Percentiles rank a stretch among this genome's conserved stretches.
These are phyloP conservation scores for Trichoderma aggressivum DNA, from an alignment of 2,329 filamentous ascomycete species.

Conservation along the genomic window DNA sequence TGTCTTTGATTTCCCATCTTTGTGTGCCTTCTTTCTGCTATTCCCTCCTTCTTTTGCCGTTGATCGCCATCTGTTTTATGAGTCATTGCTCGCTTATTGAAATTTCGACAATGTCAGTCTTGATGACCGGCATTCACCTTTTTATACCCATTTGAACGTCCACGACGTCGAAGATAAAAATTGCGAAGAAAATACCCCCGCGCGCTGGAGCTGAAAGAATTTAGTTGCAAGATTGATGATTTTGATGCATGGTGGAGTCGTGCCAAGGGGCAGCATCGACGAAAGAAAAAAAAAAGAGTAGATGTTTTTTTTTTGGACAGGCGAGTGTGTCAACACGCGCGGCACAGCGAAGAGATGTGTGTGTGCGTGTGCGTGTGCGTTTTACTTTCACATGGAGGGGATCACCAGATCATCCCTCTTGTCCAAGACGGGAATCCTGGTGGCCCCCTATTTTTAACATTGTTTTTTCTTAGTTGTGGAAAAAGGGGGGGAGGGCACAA, in stretches of 20 bases:
- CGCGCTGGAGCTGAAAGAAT: constrained; percentile 27
- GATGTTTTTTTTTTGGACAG: not conserved
- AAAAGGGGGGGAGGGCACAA: not conserved
- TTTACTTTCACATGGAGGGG: not conserved
- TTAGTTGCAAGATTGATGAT: constrained; percentile 27
- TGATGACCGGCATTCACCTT: constrained; percentile 35
- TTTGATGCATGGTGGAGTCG: constrained; percentile 2
- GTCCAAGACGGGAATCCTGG: not conserved
- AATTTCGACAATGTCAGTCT: constrained; percentile 28
- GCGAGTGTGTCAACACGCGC: not conserved
- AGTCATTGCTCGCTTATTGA: constrained; percentile 24
- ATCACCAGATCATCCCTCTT: not conserved
- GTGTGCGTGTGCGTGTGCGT: not conserved
- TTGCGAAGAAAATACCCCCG: constrained; percentile 34
- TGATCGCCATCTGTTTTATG: constrained; percentile 13
- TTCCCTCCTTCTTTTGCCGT: constrained; percentile 22
- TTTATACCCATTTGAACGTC: constrained; percentile 36
- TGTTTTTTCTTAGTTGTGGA: not conserved
- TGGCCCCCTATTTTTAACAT: not conserved
- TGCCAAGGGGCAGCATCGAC: not conserved
- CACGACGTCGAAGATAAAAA: constrained; percentile 31
- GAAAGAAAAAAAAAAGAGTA: not conserved
- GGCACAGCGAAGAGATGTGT: not conserved
- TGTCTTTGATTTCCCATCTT: constrained; percentile 22
- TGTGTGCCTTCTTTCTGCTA: constrained; percentile 17